phyloP scores from a whole-genome alignment of 2,329 filamentous ascomycete species.

The Diaporthe sp. region DNA sequence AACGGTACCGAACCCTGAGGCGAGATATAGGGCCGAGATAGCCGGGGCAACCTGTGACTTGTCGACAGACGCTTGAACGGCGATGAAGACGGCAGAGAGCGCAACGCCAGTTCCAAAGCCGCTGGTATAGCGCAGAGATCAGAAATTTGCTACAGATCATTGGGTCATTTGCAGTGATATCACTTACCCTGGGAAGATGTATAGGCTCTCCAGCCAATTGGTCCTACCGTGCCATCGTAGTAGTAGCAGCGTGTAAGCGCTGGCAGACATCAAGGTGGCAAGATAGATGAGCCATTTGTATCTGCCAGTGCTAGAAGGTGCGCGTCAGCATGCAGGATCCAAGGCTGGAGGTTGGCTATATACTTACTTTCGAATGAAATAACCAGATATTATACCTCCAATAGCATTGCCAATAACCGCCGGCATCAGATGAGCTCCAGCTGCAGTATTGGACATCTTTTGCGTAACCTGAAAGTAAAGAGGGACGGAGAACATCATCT shows the following conservation, averaged over 20 bases:
- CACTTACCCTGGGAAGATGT: conserved; percentile 66
- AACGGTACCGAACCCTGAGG: conserved; percentile 53
- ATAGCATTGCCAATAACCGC: conserved; percentile 76
- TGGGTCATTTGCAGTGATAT: neutral
- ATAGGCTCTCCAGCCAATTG: conserved; percentile 66
- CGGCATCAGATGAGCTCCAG: conserved; percentile 74
- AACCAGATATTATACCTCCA: conserved; percentile 72
- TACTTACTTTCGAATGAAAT: conserved; percentile 63
- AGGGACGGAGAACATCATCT: conserved; percentile 75
- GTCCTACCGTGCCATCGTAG: conserved; percentile 73
- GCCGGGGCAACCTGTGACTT: conserved; percentile 55
- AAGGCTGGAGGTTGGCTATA: neutral
- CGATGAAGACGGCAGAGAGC: conserved; percentile 57
- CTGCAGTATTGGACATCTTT: conserved; percentile 68
- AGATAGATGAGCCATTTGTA: conserved; percentile 70
- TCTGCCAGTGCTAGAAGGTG: conserved; percentile 62
- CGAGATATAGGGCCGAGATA: conserved; percentile 57
- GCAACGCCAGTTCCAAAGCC: conserved; percentile 58
- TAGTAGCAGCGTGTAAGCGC: conserved; percentile 66
- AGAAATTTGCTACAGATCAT: neutral
- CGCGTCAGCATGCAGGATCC: neutral
- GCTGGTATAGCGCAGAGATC: conserved; percentile 41
- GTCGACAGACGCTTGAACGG: conserved; percentile 56
- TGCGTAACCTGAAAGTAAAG: conserved; percentile 78
- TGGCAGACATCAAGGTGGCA: conserved; percentile 62